Conservation (phyloP, 2,329 filamentous ascomycete species). For the Paecilomyces variotii region DNA sequence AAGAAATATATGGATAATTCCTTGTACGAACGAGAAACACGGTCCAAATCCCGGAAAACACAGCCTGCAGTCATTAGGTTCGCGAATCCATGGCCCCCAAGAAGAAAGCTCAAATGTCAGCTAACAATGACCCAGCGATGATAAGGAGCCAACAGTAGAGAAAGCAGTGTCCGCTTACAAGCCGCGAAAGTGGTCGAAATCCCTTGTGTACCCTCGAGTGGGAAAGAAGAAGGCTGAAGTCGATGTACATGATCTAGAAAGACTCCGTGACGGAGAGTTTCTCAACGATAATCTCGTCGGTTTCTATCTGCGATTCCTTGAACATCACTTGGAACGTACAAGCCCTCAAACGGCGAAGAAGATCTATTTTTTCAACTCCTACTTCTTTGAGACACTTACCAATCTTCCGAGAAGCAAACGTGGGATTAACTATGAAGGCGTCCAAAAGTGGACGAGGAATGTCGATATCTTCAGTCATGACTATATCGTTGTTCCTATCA, state of each 20-base stretch:
- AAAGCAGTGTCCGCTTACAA: slow-evolving; percentile 1
- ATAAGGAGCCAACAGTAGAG: slow-evolving; percentile 2
- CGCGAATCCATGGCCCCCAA: slow-evolving; percentile 6
- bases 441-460: slow-evolving; percentile 79
- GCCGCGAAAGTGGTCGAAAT: slow-evolving; percentile 13
- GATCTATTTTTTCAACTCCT: slow-evolving; percentile 86
- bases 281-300: slow-evolving; percentile 88
- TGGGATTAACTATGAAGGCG: slow-evolving; percentile 72
- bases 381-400: slow-evolving; percentile 75
- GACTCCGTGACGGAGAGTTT: slow-evolving; percentile 76
- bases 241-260: slow-evolving; percentile 44
- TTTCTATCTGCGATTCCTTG: slow-evolving; percentile 74
- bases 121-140: background rate
- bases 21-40: slow-evolving; percentile 17
- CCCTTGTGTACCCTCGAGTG: slow-evolving; percentile 37
- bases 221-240: slow-evolving; percentile 42
- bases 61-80: slow-evolving; percentile 11
- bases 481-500: slow-evolving; percentile 87
- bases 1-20: slow-evolving; percentile 14
- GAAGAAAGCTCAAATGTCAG: background rate
- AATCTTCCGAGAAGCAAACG: slow-evolving; percentile 45
- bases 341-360: slow-evolving; percentile 51
- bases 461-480: slow-evolving; percentile 79
- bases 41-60: slow-evolving; percentile 20
- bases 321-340: slow-evolving; percentile 50